Evolutionary conservation across 2,329 filamentous ascomycete species (phyloP).

Genomic region (Drechslerella dactyloides): DNA sequence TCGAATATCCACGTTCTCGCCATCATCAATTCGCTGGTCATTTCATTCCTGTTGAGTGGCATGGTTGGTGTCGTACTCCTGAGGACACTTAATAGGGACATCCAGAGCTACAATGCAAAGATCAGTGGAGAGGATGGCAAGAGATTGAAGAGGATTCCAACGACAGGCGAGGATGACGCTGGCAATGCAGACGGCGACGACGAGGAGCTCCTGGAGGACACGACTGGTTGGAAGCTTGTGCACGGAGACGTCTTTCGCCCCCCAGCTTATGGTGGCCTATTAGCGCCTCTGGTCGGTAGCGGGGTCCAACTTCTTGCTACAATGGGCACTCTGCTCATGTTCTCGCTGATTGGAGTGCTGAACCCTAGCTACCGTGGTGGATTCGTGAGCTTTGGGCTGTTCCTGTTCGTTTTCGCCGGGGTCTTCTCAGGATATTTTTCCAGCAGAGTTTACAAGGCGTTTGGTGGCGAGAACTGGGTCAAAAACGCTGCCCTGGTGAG

Average conservation of each 20-base stretch:
- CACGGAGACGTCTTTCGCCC: conserved; percentile 86
- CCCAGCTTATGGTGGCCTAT: conserved; percentile 71
- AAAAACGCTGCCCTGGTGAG: conserved; percentile 73
- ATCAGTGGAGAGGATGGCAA: conserved; percentile 71
- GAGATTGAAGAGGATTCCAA: conserved; percentile 64
- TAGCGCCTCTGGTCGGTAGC: conserved; percentile 82
- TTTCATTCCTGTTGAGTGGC: conserved; percentile 77
- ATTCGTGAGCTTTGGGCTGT: conserved; percentile 82
- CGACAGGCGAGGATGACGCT: conserved; percentile 68
- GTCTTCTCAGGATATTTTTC: conserved; percentile 88
- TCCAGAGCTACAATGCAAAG: conserved; percentile 73
- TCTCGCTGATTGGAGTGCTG: conserved; percentile 77
- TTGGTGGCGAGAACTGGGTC: conserved; percentile 75
- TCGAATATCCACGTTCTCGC: conserved; percentile 85
- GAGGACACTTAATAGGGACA: conserved; percentile 77
- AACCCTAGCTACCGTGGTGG: conserved; percentile 90
- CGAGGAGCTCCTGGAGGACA: conserved; percentile 76
- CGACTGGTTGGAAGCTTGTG: conserved; percentile 85
- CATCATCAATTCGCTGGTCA: conserved; percentile 84
- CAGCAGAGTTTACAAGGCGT: conserved; percentile 80
- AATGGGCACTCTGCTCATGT: conserved; percentile 72
- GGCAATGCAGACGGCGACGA: conserved; percentile 67
- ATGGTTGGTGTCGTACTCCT: conserved; percentile 81
- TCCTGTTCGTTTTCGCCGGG: conserved; percentile 82
- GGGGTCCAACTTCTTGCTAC: conserved; percentile 87